Conservation (phyloP, 495 filamentous ascomycete species). For the Thozetella sp. region DNA sequence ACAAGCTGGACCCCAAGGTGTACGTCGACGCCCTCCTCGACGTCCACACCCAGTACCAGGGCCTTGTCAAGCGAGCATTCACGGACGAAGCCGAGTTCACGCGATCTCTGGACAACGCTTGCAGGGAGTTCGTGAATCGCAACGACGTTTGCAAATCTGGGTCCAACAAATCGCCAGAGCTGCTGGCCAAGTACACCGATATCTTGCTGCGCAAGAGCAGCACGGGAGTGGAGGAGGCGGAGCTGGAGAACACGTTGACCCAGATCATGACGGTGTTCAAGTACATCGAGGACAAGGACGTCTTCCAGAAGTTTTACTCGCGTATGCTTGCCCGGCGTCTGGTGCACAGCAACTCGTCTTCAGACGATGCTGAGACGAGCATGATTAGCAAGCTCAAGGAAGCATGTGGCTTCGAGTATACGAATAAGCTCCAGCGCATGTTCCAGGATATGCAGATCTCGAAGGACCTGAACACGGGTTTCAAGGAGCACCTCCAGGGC, state of each 20-base stretch:
- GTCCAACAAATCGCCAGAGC: slow-evolving; percentile 89
- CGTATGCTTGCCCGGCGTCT: slow-evolving; percentile 93
- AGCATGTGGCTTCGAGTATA: slow-evolving; percentile 98
- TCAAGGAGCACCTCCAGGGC: slow-evolving; percentile 63
- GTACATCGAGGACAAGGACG: slow-evolving; percentile 99
- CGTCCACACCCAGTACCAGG: slow-evolving; percentile 90
- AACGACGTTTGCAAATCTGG: slow-evolving; percentile 93
- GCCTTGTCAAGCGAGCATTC: slow-evolving; percentile 89
- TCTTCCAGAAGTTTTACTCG: slow-evolving; percentile 99
- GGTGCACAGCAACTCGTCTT: slow-evolving; percentile 91
- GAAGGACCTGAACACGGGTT: slow-evolving; percentile 89
- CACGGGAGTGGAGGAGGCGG: slow-evolving; percentile 86
- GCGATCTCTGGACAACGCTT: slow-evolving; percentile 93
- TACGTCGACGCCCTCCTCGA: slow-evolving; percentile 96
- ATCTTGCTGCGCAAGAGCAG: slow-evolving; percentile 89
- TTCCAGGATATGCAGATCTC: slow-evolving; percentile 99
- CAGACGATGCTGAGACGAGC: slow-evolving; percentile 95
- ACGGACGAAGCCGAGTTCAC: slow-evolving; percentile 97
- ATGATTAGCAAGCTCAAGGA: slow-evolving; percentile 99
- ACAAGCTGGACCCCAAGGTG: slow-evolving; percentile 91
- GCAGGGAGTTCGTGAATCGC: slow-evolving; percentile 95
- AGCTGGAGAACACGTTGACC: slow-evolving; percentile 86
- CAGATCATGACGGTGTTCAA: slow-evolving; percentile 99
- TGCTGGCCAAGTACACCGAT: slow-evolving; percentile 96
- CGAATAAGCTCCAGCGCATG: slow-evolving; percentile 99